phyloP scores from a whole-genome alignment of 2,329 filamentous ascomycete genomes.

The Ophiostoma ips region DNA sequence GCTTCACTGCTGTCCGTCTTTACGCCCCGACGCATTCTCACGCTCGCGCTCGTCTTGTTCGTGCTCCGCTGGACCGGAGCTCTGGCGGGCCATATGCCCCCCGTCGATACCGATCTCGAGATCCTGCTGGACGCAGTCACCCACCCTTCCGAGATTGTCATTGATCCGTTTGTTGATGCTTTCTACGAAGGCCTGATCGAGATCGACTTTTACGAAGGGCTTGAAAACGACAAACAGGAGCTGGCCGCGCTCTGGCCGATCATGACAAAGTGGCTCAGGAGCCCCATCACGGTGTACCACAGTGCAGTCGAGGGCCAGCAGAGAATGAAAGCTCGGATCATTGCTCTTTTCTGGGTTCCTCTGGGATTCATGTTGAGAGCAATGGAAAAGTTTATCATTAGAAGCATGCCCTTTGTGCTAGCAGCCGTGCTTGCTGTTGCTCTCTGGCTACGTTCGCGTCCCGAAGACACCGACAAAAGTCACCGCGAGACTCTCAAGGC shows the following conservation, averaged over 20 bases:
- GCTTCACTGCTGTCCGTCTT: background rate
- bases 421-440: background rate
- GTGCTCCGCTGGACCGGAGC: background rate
- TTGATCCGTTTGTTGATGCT: slow-evolving; percentile 5
- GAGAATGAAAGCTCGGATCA: background rate
- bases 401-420: background rate
- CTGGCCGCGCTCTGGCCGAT: background rate
- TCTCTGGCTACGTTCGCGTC: background rate
- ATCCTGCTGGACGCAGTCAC: background rate
- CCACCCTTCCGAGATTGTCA: background rate
- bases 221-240: background rate
- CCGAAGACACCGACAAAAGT: background rate
- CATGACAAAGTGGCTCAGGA: background rate
- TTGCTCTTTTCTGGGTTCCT: background rate
- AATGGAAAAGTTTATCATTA: background rate
- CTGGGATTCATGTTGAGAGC: background rate
- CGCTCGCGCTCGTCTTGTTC: background rate
- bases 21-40: too few species aligned
- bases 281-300: background rate
- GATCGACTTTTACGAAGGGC: background rate
- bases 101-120: too few species aligned
- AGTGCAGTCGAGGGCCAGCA: background rate
- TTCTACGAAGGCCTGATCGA: background rate
- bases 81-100: background rate
- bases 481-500: background rate